Base-by-base conservation (phyloP, 2,329 filamentous ascomycete genomes). In the Claviceps sp. region DNA sequence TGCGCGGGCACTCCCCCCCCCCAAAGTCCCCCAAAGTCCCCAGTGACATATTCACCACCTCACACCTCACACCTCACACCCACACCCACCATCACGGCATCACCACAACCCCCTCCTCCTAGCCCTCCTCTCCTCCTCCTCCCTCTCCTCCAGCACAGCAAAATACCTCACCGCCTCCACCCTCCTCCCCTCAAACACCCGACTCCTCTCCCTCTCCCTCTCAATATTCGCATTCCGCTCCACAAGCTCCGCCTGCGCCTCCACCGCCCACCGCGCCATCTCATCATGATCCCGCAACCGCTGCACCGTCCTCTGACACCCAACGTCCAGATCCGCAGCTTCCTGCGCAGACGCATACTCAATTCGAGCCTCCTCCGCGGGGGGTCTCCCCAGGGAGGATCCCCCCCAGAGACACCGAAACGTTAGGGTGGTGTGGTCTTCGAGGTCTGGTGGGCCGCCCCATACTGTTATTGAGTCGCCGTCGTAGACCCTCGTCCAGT, bases 401-500 rank as follows among this genome's bases (percentile, higher is more conserved):
- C 73, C 77, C 50, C 77, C 77, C 73, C 78, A 81, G 51, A 66
- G 70, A 63, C 78, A 81, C 42, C 69, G 70, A 58, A 82, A 81
- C 9, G 63, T 60, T 9, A 81, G 64, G 52, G 70, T 73, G 4
- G 70, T 75, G 52, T 72, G 65, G 48, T 61, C 67, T 38, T 62
- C 64, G 46, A 61, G 60, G 44, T 71, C 67, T 5, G 68, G 64
- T 13, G 26, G 26, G 3, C 71, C 67, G 44, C 79, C 72, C 75
- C 82, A 94, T 6, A 95, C 78, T 2, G 81, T 79, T 47, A 96
- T 77, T 24, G 81, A 73, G 63, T 96, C 91, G 1, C 86, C 88
- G 37, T 85, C 80, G 62, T 88, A 79, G 14, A 96, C 66, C 52
- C 81, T 79, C 26, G 85, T 81, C 81, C 81, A 85, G 61, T 76